Conservation (phyloP, 1,284 basidiomycete genomes). For the Moniliella sp. region DNA sequence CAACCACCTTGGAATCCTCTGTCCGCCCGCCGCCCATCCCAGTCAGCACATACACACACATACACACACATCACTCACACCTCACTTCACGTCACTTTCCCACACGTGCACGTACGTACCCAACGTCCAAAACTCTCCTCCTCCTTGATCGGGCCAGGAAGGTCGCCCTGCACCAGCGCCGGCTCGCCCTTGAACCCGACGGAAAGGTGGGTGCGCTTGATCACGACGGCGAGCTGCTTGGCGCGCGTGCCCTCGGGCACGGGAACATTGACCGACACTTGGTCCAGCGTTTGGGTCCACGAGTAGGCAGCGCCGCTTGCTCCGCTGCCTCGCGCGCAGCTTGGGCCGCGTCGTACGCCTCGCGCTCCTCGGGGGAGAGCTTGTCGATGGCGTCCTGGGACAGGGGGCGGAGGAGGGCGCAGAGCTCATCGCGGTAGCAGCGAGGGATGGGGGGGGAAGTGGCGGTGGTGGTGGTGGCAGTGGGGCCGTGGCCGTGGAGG, state of each 20-base stretch:
- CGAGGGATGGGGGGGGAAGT: no score
- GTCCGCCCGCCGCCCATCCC: not conserved
- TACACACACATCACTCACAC: not conserved
- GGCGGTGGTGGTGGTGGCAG: no score
- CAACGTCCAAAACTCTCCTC: constrained; percentile 90
- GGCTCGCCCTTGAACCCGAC: constrained; percentile 68
- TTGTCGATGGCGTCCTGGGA: constrained; percentile 47
- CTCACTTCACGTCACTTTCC: not conserved
- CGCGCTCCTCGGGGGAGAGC: constrained; percentile 54
- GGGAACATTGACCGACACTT: constrained; percentile 60
- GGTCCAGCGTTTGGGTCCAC: constrained; percentile 74
- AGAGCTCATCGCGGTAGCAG: no score
- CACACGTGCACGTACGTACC: constrained; percentile 38
- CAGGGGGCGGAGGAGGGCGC: no score
- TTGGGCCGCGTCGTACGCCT: constrained; percentile 49
- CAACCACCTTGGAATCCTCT: constrained; percentile 58
- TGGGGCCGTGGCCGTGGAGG: no score
- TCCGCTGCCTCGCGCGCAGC: constrained; percentile 51
- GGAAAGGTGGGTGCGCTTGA: constrained; percentile 60
- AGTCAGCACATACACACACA: not conserved
- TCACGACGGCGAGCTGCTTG: constrained; percentile 51
- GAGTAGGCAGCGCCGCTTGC: constrained; percentile 53
- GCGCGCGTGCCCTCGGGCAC: constrained; percentile 68
- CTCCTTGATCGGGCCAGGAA: constrained; percentile 76
- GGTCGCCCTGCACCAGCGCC: constrained; percentile 57